Percentiles rank a stretch among this genome's conserved stretches.
phyloP scores from a whole-genome alignment of 2,329 filamentous ascomycete species.

The Periconia digitata region DNA sequence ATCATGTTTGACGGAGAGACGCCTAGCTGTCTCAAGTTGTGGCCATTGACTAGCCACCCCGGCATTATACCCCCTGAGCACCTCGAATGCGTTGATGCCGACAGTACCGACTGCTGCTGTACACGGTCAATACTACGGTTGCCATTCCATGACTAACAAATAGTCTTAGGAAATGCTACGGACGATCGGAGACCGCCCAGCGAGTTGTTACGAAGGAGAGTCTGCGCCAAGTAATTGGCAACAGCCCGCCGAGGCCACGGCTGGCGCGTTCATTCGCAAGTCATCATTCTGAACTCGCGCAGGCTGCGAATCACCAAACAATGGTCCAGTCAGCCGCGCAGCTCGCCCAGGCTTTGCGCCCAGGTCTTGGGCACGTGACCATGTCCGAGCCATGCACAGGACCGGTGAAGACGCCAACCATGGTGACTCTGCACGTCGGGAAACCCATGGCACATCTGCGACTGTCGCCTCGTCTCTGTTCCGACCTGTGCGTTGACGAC shows the following conservation, averaged over 20 bases:
- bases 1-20: no score
- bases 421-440: not conserved
- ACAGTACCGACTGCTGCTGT: not conserved
- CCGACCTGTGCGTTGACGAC: not conserved
- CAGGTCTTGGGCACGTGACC: slow-evolving; percentile 4
- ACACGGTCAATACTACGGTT: not conserved
- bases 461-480: not conserved
- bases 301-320: slow-evolving; percentile 6
- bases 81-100: not conserved
- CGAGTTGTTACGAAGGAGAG: not conserved
- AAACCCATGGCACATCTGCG: not conserved
- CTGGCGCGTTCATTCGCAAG: not conserved
- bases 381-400: not conserved
- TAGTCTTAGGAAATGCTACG: not conserved
- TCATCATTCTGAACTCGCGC: not conserved
- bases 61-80: not conserved
- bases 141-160: not conserved
- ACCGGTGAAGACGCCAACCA: not conserved
- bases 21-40: not conserved
- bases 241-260: not conserved
- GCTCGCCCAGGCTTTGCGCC: slow-evolving; percentile 11
- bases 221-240: not conserved
- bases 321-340: slow-evolving; percentile 3
- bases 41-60: not conserved
- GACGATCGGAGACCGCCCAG: not conserved